Conservation (phyloP, 768 basidiomycete species). For the Rhizopogon sp. region DNA sequence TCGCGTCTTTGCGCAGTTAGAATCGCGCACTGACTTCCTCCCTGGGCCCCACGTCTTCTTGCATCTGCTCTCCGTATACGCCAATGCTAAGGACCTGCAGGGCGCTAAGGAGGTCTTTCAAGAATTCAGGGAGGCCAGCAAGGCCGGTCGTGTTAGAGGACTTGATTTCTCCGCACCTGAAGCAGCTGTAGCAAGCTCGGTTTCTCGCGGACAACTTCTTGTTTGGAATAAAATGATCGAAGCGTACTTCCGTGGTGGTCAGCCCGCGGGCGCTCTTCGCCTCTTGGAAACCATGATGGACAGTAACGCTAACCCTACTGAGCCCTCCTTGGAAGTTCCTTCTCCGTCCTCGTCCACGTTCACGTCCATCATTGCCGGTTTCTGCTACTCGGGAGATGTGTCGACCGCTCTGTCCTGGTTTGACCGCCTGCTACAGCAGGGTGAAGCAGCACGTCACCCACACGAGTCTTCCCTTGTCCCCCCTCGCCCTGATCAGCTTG, state of each 20-base stretch:
- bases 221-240: constrained; percentile 78
- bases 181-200: constrained; percentile 12
- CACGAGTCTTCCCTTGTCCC: constrained; percentile 39
- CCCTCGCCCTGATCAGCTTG: constrained; percentile 44
- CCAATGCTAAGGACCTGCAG: constrained; percentile 42
- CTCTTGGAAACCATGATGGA: constrained; percentile 72
- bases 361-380: constrained; percentile 58
- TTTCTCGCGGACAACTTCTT: constrained; percentile 33
- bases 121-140: constrained; percentile 45
- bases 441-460: constrained; percentile 26
- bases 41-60: constrained; percentile 39
- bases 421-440: constrained; percentile 50
- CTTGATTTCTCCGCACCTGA: constrained; percentile 13
- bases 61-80: constrained; percentile 56
- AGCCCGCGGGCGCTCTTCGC: constrained; percentile 57
- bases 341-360: constrained; percentile 61
- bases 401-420: constrained; percentile 69
- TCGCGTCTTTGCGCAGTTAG: constrained; percentile 59
- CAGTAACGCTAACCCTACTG: constrained; percentile 27
- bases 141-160: constrained; percentile 30
- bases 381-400: constrained; percentile 53
- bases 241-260: constrained; percentile 60
- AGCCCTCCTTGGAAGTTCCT: constrained; percentile 41
- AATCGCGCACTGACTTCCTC: constrained; percentile 32
- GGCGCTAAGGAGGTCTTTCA: constrained; percentile 58